Base-by-base conservation (phyloP, 495 filamentous ascomycete genomes). In the Penicillium maclennaniae region DNA sequence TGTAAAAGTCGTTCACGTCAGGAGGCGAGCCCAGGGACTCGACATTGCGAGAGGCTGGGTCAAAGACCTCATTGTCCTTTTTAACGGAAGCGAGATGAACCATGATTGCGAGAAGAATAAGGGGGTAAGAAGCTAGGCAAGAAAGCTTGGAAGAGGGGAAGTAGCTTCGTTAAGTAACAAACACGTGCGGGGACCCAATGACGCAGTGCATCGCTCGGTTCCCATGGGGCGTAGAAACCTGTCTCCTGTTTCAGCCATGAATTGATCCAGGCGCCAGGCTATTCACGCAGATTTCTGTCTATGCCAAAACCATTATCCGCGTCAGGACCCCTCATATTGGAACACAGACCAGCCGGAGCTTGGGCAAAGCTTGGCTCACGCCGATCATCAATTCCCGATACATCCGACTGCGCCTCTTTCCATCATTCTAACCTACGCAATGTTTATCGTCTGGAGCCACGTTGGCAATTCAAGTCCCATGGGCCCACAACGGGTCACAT, bases 1-100 rank as follows among this genome's bases (percentile, higher is more conserved):
- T 82, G 28, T 81, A 86, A 74, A 83, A 85, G 56, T 77, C 76
- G 58, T 81, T 76, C 47, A 79, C 77, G 45, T 77, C 75, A 3
- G 65, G 58, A 19, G 67, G 61, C n/a, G 62, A 50, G 27, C 66
- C 55, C 26, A 77, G 60, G 37, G 67, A 60, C 12, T 72, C 62
- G 25, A 73, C 38, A 7, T 59, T 53, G 7, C 61, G 68, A 43
- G 48, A 14, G 38, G 56, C 34, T 25, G 49, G 56, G 46, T 56
- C 41, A 49, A 60, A 37, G 47, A 66, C 60, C 47, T 64, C 43
- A 42, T 61, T 47, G 51, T 74, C 62, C n/a, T 62, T 68, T 52
- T 69, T 67, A 15, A 74, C 63, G 28, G 54, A 25, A 28, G 69
- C 64, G 34, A 74, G 71, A 59, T 72, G 69, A 45, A 74, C 70